Conservation (phyloP, 108 stramenopile species). For the Nitzschia palea region DNA sequence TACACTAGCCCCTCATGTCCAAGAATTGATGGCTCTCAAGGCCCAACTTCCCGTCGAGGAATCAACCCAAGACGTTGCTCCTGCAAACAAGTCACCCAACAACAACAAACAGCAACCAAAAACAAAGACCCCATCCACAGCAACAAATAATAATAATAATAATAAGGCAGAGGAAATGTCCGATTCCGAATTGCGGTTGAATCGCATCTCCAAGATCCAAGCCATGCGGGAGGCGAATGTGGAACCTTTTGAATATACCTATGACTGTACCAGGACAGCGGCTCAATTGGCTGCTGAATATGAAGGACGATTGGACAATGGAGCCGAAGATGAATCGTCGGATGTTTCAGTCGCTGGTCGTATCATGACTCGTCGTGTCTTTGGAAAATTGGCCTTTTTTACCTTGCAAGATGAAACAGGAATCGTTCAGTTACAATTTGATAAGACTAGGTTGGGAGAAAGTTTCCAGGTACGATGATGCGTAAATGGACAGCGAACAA, state of each 20-base stretch:
- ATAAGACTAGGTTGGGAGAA: slow-evolving; percentile 83
- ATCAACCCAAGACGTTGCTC: slow-evolving; percentile 8
- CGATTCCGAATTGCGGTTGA: slow-evolving; percentile 73
- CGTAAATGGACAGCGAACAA: background rate
- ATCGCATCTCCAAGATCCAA: slow-evolving; percentile 75
- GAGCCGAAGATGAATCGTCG: slow-evolving; percentile 78
- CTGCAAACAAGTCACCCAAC: slow-evolving; percentile 13
- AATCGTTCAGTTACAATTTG: slow-evolving; percentile 92
- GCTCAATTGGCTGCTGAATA: slow-evolving; percentile 55
- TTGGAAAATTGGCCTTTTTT: slow-evolving; percentile 97
- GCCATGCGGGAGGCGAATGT: slow-evolving; percentile 78
- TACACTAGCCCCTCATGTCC: slow-evolving; percentile 73
- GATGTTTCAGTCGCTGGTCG: slow-evolving; percentile 90
- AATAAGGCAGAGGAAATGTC: slow-evolving; percentile 39
- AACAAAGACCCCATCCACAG: background rate
- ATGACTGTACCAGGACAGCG: slow-evolving; percentile 61
- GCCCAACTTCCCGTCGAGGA: slow-evolving; percentile 46
- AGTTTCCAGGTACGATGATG: slow-evolving; percentile 63
- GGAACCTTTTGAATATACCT: slow-evolving; percentile 87
- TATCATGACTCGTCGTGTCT: slow-evolving; percentile 93
- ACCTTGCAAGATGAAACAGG: slow-evolving; percentile 91
- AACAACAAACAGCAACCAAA: slow-evolving; percentile 11
- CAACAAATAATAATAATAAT: slow-evolving; percentile 35
- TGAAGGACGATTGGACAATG: slow-evolving; percentile 66
- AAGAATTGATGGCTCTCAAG: slow-evolving; percentile 79